Percentiles rank a stretch among this genome's conserved stretches.
phyloP scores from a whole-genome alignment of 208 protist genomes.

The Crithidia thermophila region DNA sequence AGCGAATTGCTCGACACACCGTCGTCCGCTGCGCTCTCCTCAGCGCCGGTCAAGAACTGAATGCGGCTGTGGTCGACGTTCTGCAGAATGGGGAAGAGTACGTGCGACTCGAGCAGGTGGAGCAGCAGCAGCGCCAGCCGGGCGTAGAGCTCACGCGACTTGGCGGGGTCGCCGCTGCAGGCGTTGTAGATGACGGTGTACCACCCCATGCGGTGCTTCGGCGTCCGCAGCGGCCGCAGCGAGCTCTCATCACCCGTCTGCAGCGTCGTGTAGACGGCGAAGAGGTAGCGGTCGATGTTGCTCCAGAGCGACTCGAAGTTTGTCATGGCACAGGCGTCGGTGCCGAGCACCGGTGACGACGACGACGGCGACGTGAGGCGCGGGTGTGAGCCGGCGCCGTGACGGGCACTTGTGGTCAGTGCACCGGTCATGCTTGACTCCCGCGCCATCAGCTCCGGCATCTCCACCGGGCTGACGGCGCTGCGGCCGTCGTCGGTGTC shows the following conservation, averaged over 20 bases:
- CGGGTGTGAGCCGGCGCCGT: not conserved
- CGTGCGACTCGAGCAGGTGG: constrained; percentile 59
- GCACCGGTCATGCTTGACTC: not conserved
- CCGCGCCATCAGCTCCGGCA: not conserved
- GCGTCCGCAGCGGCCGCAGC: constrained; percentile 37
- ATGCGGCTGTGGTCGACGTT: constrained; percentile 34
- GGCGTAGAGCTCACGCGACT: constrained; percentile 59
- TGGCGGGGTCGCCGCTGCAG: constrained; percentile 56
- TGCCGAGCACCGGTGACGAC: not conserved
- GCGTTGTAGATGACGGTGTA: constrained; percentile 73
- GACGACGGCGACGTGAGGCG: not conserved
- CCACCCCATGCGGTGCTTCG: constrained; percentile 75
- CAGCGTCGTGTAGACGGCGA: constrained; percentile 42
- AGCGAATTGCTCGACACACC: not conserved
- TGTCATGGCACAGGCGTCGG: not conserved
- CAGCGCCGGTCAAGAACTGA: constrained; percentile 22
- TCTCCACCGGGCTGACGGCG: not conserved
- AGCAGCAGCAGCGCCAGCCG: constrained; percentile 52
- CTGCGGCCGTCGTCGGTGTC: constrained; percentile 13
- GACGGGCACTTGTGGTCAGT: not conserved
- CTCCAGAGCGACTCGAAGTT: constrained; percentile 42
- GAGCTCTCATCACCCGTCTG: constrained; percentile 35
- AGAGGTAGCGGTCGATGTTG: constrained; percentile 51
- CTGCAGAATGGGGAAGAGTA: constrained; percentile 60
- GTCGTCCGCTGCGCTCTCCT: constrained; percentile 3